Conservation (phyloP, 768 basidiomycete species). For the Gymnopilus junonius region DNA sequence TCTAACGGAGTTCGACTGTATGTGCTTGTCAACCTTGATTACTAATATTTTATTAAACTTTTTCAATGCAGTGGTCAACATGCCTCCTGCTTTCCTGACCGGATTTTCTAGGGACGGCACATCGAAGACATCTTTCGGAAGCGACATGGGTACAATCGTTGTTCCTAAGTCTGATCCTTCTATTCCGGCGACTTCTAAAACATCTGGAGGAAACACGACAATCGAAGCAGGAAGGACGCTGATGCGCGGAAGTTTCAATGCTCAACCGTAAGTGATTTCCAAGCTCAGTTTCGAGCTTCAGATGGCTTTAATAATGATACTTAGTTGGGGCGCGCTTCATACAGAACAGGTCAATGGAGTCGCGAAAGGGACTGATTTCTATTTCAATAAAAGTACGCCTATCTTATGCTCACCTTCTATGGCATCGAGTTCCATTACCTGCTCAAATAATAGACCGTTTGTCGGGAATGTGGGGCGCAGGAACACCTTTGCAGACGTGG, state of each 20-base stretch:
- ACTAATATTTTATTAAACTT: neutral
- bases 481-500: slow-evolving; percentile 38
- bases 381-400: slow-evolving; percentile 37
- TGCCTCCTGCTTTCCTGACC: slow-evolving; percentile 34
- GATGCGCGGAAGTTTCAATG: slow-evolving; percentile 36
- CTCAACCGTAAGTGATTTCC: slow-evolving; percentile 28
- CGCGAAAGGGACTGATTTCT: slow-evolving; percentile 35
- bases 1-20: slow-evolving; percentile 35
- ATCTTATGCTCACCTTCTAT: neutral
- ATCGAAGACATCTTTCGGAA: slow-evolving; percentile 33
- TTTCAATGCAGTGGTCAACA: slow-evolving; percentile 26
- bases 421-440: neutral
- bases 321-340: slow-evolving; percentile 30
- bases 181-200: slow-evolving; percentile 21
- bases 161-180: slow-evolving; percentile 25
- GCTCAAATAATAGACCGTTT: slow-evolving; percentile 26
- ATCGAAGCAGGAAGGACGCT: slow-evolving; percentile 33
- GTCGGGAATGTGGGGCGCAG: slow-evolving; percentile 38
- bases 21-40: neutral
- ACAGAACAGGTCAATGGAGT: slow-evolving; percentile 32
- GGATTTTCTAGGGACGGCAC: slow-evolving; percentile 35
- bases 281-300: neutral
- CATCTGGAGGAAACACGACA: slow-evolving; percentile 27
- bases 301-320: neutral
- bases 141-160: slow-evolving; percentile 37